phyloP scores from a whole-genome alignment of 2,329 filamentous ascomycete genomes.

The Hypoxylon sp. region DNA sequence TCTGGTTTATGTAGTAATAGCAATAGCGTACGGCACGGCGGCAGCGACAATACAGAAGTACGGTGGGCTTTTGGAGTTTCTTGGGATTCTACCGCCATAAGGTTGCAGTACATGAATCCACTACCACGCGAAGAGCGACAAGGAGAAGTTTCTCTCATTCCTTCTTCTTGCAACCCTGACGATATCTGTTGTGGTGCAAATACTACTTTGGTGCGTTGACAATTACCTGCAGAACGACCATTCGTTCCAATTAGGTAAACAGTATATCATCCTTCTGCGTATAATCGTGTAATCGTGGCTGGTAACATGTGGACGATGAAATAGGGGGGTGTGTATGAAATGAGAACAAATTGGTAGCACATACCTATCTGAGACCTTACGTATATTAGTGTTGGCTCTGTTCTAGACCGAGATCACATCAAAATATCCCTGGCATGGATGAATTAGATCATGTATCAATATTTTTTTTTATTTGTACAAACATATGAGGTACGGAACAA shows the following conservation, averaged over 20 bases:
- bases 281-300: conserved; percentile 43
- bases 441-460: conserved; percentile 38
- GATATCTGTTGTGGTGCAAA: conserved; percentile 12
- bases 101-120: conserved; percentile 46
- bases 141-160: conserved; percentile 27
- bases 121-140: conserved; percentile 44
- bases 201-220: conserved; percentile 13
- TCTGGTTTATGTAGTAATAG: conserved; percentile 35
- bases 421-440: conserved; percentile 43
- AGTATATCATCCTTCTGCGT: conserved; percentile 39
- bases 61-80: conserved; percentile 22
- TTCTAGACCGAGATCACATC: conserved; percentile 39
- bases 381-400: conserved; percentile 30
- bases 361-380: conserved; percentile 35
- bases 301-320: conserved; percentile 27
- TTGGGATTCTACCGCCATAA: conserved; percentile 32
- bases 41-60: conserved; percentile 6
- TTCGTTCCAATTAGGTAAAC: conserved; percentile 35
- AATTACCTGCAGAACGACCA: conserved; percentile 21
- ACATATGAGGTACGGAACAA: conserved; percentile 29
- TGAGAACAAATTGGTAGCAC: conserved; percentile 16
- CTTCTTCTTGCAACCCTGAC: conserved; percentile 24
- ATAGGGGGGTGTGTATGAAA: conserved; percentile 24
- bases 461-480: conserved; percentile 27
- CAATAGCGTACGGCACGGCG: conserved; percentile 32